Percentiles rank a stretch among this genome's conserved stretches.
Conservation (phyloP, 768 basidiomycete genomes). For the Russula emetica region DNA sequence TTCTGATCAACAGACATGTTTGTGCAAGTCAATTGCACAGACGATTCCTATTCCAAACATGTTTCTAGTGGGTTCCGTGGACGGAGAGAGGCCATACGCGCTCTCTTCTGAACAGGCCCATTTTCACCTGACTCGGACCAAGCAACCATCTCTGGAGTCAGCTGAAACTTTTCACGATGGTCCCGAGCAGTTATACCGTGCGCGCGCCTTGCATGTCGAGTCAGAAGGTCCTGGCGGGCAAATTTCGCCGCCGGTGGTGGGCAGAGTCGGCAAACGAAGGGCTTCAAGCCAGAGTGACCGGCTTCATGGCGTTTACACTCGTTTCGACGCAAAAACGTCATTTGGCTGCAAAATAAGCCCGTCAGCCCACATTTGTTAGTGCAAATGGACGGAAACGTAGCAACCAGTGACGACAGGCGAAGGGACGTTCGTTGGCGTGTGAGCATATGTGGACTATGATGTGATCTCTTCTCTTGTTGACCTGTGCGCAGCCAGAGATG, state of each 20-base stretch:
- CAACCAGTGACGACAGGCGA: constrained; percentile 60
- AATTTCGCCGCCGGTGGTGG: constrained; percentile 45
- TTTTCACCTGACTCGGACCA: constrained; percentile 32
- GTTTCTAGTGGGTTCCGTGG: background rate
- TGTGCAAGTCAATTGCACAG: constrained; percentile 12
- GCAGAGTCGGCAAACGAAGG: constrained; percentile 57
- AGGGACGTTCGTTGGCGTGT: constrained; percentile 65
- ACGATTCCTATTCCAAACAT: constrained; percentile 11
- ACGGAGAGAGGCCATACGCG: constrained; percentile 6
- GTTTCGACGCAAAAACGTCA: constrained; percentile 68
- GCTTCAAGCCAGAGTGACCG: constrained; percentile 55
- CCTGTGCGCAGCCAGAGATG: constrained; percentile 58
- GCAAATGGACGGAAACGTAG: background rate
- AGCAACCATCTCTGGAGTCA: constrained; percentile 22
- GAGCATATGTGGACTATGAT: constrained; percentile 71
- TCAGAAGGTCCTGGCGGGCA: constrained; percentile 64
- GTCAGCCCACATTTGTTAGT: constrained; percentile 21
- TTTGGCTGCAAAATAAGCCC: constrained; percentile 40
- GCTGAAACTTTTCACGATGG: constrained; percentile 36
- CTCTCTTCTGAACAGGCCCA: constrained; percentile 11
- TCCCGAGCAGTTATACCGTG: constrained; percentile 38
- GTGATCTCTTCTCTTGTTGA: constrained; percentile 69
- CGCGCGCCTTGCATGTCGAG: constrained; percentile 56
- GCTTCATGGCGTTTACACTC: constrained; percentile 74
- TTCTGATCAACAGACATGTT: constrained; percentile 5